Conservation (phyloP, 148 eudicot species). For the Chenopodium album region DNA sequence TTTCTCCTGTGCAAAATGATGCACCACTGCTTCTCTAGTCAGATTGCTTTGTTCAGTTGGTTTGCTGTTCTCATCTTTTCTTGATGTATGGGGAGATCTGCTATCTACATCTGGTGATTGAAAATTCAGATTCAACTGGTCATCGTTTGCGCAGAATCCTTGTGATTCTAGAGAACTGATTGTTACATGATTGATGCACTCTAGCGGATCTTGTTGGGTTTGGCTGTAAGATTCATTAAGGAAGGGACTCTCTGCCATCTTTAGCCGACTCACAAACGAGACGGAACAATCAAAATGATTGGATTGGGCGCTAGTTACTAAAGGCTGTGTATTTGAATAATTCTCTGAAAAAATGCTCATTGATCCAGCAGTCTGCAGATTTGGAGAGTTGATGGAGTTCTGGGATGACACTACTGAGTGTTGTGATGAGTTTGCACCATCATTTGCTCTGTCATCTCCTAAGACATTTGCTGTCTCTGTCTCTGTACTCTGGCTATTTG, state of each 20-base stretch:
- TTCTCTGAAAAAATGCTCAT: constrained; percentile 35
- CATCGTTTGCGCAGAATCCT: constrained; percentile 21
- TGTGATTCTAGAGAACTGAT: constrained; percentile 20
- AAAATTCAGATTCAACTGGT: constrained; percentile 17
- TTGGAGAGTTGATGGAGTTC: constrained; percentile 46
- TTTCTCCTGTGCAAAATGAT: neutral
- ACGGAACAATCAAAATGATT: constrained; percentile 28
- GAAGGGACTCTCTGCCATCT: constrained; percentile 42
- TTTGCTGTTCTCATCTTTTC: constrained; percentile 42
- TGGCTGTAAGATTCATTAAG: constrained; percentile 28
- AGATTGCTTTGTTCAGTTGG: constrained; percentile 56
- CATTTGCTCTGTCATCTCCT: constrained; percentile 45
- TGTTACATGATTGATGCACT: constrained; percentile 15
- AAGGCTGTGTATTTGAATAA: constrained; percentile 37
- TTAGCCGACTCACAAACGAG: constrained; percentile 55
- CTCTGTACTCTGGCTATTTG: constrained; percentile 29
- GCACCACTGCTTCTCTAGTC: constrained; percentile 47
- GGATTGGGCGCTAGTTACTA: constrained; percentile 27
- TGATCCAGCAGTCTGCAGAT: constrained; percentile 35
- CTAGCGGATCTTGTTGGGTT: constrained; percentile 11
- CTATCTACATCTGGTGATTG: constrained; percentile 39
- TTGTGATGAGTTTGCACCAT: constrained; percentile 51
- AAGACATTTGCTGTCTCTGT: constrained; percentile 30
- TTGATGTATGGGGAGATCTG: constrained; percentile 32
- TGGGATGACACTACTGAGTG: constrained; percentile 55